A percentile compares a stretch with the other conserved stretches of the same genome.
Evolutionary conservation across 78 protist genomes (phyloP).

Genomic region (Salpingoeca rosetta): DNA sequence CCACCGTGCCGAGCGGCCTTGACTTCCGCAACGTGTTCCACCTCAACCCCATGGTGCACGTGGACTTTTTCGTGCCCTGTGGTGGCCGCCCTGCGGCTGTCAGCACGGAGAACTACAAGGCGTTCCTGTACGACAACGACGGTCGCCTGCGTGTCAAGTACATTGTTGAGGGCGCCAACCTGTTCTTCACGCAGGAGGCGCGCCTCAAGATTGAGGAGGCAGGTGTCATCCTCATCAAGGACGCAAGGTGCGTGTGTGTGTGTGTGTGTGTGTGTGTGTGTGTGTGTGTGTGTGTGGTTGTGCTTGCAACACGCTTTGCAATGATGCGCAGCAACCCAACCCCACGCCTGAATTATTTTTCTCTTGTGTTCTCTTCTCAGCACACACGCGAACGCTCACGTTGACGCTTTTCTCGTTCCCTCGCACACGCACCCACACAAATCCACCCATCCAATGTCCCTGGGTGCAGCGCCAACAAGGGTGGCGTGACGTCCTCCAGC

Average conservation of each 20-base stretch:
- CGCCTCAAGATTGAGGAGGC: slow-evolving; percentile 60
- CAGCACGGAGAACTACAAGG: slow-evolving; percentile 48
- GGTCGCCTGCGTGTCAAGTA: slow-evolving; percentile 48
- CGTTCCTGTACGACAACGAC: slow-evolving; percentile 2
- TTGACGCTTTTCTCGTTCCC: too few species aligned
- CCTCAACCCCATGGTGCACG: slow-evolving; percentile 1
- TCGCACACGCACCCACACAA: too few species aligned
- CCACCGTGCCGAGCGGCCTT: slow-evolving; percentile 45
- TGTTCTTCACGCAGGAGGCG: slow-evolving; percentile 77
- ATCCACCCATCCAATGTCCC: too few species aligned
- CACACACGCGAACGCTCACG: too few species aligned
- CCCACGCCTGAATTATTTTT: neutral
- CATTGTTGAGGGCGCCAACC: slow-evolving; percentile 88
- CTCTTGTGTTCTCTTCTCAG: neutral
- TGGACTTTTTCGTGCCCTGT: slow-evolving; percentile 83
- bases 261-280: neutral
- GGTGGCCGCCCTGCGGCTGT: slow-evolving; percentile 86
- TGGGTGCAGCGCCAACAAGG: slow-evolving; percentile 70
- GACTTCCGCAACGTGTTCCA: slow-evolving; percentile 72
- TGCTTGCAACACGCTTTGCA: neutral
- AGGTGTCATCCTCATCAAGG: slow-evolving; percentile 77
- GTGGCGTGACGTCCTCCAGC: slow-evolving; percentile 82
- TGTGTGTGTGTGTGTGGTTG: neutral
- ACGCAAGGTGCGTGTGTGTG: slow-evolving; percentile 33
- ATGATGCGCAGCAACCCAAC: too few species aligned